Conservation (phyloP, 352 stramenopile species). For the Albugo laibachii region DNA sequence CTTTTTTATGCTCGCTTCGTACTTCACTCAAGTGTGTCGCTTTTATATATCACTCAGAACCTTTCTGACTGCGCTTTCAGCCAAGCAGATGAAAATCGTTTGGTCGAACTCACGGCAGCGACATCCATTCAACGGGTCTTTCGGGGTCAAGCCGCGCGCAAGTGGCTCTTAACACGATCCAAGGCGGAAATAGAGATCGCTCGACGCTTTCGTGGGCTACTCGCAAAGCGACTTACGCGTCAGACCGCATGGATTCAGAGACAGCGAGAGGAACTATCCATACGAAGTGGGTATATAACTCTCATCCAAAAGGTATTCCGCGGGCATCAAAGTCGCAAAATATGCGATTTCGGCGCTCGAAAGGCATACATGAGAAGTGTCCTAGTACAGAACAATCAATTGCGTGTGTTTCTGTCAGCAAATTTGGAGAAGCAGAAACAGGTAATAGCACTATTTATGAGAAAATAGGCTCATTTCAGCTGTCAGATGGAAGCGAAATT, state of each 20-base stretch:
- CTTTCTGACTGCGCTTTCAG: too few species aligned
- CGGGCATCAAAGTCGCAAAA: slow-evolving; percentile 19
- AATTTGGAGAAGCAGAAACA: slow-evolving; percentile 19
- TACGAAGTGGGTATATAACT: slow-evolving; percentile 27
- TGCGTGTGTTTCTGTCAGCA: slow-evolving; percentile 22
- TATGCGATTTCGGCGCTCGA: slow-evolving; percentile 33
- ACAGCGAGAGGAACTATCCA: slow-evolving; percentile 8
- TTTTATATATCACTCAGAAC: too few species aligned
- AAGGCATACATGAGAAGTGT: slow-evolving; percentile 36
- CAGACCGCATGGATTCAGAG: neutral
- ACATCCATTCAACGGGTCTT: too few species aligned
- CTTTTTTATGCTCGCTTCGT: too few species aligned
- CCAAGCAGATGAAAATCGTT: too few species aligned
- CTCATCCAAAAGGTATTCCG: slow-evolving; percentile 34
- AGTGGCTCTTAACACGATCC: too few species aligned
- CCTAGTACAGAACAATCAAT: slow-evolving; percentile 21
- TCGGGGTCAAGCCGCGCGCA: too few species aligned
- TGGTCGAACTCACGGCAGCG: too few species aligned
- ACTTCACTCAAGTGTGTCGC: too few species aligned
- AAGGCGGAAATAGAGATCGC: slow-evolving; percentile 25
- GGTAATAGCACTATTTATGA: too few species aligned
- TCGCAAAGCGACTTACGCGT: slow-evolving; percentile 16
- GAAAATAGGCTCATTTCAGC: too few species aligned
- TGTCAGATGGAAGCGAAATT: too few species aligned
- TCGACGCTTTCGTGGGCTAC: slow-evolving; percentile 33